These are phyloP conservation scores for Suillus americanus DNA, from an alignment of 768 basidiomycete species.

Conservation along the genomic window DNA sequence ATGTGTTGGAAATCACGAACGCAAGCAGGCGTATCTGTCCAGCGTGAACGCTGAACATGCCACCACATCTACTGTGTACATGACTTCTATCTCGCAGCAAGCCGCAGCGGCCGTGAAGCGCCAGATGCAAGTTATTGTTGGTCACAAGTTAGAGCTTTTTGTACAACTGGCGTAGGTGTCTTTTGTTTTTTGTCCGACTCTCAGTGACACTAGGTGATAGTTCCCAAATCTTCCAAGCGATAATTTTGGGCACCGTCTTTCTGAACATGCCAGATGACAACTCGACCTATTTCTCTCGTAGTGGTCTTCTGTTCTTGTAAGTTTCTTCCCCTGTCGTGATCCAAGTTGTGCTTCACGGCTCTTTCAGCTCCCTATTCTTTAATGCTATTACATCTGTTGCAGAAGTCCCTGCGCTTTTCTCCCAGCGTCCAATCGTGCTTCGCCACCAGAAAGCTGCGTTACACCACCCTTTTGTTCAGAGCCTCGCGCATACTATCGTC, in stretches of 20 bases:
- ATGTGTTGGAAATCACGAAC: too few species aligned
- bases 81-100: too few species aligned
- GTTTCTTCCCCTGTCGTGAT: slow-evolving; percentile 17
- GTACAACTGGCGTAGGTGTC: too few species aligned
- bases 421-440: slow-evolving; percentile 43
- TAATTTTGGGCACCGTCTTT: slow-evolving; percentile 41
- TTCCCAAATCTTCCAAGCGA: slow-evolving; percentile 21
- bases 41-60: too few species aligned
- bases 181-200: too few species aligned
- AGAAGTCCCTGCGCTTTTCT: slow-evolving; percentile 49
- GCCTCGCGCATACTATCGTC: slow-evolving; percentile 44
- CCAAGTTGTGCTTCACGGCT: neutral
- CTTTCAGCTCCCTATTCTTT: slow-evolving; percentile 52
- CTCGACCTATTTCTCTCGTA: slow-evolving; percentile 48
- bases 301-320: slow-evolving; percentile 79
- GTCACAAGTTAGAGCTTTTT: too few species aligned
- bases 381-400: slow-evolving; percentile 58
- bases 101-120: too few species aligned
- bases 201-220: too few species aligned
- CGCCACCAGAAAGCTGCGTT: slow-evolving; percentile 46
- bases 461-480: slow-evolving; percentile 50
- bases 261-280: slow-evolving; percentile 41
- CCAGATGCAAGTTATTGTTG: too few species aligned
- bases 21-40: too few species aligned
- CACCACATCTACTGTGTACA: too few species aligned